A percentile compares a stretch with the other conserved stretches of the same genome.
These are phyloP conservation scores for Abrus precatorius DNA, from an alignment of 306 rosid genomes.

Conservation along the genomic window DNA sequence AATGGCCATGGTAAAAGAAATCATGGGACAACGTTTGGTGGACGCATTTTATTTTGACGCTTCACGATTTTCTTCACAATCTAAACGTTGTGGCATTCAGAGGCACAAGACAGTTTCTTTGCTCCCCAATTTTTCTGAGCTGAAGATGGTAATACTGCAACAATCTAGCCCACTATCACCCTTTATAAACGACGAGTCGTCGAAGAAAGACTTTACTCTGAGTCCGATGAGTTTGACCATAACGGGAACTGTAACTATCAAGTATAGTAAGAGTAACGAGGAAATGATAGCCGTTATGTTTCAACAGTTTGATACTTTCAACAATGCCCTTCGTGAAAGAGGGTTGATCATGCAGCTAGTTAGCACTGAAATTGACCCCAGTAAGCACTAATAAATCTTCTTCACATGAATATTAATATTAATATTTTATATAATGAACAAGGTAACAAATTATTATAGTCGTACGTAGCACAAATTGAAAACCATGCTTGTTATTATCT, in stretches of 20 bases:
- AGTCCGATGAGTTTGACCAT: conserved; percentile 17
- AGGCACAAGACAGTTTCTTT: not conserved
- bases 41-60: not conserved
- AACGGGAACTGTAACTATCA: conserved; percentile 22
- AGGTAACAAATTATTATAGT: no score
- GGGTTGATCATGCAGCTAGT: conserved; percentile 50
- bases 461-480: no score
- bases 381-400: conserved; percentile 26
- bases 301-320: conserved; percentile 10
- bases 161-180: not conserved
- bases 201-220: not conserved
- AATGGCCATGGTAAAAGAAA: conserved; percentile 40
- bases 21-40: conserved; percentile 27
- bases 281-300: conserved; percentile 34
- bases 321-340: not conserved
- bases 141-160: conserved; percentile 5
- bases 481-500: no score
- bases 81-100: not conserved
- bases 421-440: no score
- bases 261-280: conserved; percentile 1
- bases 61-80: conserved; percentile 7
- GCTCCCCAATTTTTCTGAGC: not conserved
- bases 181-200: not conserved
- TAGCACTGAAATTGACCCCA: conserved; percentile 45
- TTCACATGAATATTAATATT: no score